Evolutionary conservation across 805 yeast genomes (phyloP).

Genomic region (Kuraishia molischiana): DNA sequence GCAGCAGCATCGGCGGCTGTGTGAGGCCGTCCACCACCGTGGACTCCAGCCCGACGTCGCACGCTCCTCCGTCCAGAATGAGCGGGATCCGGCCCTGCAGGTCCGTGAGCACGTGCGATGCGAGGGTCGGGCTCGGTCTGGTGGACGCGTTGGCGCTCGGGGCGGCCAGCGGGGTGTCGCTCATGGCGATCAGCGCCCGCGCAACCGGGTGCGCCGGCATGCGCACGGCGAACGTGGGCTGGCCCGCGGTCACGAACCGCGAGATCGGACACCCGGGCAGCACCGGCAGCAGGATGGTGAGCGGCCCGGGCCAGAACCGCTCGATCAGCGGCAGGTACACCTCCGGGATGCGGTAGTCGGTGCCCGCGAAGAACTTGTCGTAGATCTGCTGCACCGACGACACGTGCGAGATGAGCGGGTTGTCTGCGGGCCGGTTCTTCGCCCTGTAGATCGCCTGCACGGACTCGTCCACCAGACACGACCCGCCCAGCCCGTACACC

Average conservation of each 20-base stretch:
- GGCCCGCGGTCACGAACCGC: slow-evolving; percentile 72
- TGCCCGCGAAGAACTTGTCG: slow-evolving; percentile 38
- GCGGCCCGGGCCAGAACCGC: slow-evolving; percentile 93
- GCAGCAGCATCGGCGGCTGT: slow-evolving; percentile 73
- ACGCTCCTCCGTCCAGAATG: slow-evolving; percentile 85
- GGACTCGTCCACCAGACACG: slow-evolving; percentile 63
- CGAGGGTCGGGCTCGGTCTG: slow-evolving; percentile 85
- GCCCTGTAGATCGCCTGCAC: slow-evolving; percentile 76
- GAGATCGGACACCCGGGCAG: slow-evolving; percentile 43
- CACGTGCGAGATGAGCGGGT: slow-evolving; percentile 87
- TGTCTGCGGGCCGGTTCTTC: slow-evolving; percentile 91
- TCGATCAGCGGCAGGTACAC: slow-evolving; percentile 56
- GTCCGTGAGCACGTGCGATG: slow-evolving; percentile 78
- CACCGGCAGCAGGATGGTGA: slow-evolving; percentile 75
- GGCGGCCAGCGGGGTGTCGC: slow-evolving; percentile 90
- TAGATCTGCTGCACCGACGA: slow-evolving; percentile 68
- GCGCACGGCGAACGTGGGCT: slow-evolving; percentile 85
- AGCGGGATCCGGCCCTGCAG: slow-evolving; percentile 70
- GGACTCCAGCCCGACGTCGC: slow-evolving; percentile 85
- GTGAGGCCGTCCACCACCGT: slow-evolving; percentile 90
- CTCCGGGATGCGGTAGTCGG: slow-evolving; percentile 43
- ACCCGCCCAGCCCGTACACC: slow-evolving; percentile 92
- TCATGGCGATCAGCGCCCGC: slow-evolving; percentile 73
- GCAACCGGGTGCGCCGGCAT: slow-evolving; percentile 86
- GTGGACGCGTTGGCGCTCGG: slow-evolving; percentile 98